Evolutionary conservation across 176 grass and related monocot genomes (phyloP), one percentile per base, ranked within the genome.

Genomic region (Aegilops bicornis): DNA sequence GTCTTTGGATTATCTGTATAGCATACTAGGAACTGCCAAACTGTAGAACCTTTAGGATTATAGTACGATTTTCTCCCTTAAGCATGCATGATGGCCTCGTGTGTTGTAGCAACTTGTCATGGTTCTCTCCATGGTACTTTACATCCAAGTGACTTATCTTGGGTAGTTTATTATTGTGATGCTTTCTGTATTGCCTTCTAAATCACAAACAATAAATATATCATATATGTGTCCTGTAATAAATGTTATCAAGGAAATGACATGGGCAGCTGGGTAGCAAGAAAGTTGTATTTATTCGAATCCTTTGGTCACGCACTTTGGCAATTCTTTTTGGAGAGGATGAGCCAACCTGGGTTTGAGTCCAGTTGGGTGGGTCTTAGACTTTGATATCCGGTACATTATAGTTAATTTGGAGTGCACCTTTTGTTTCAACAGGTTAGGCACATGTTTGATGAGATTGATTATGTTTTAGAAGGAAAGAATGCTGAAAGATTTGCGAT

Each of bases 401-500:
- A 84, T 62, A 84, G 15, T 77, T 79, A 50, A 50, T 31, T 65
- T 3, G 16, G 32, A 63, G 5, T 67, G 64, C 73, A 61, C 76
- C 22, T 89, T 73, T 76, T 48, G n/a, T 71, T 79, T 88, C 20
- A 85, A 88, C 85, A 98, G 91, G 96, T 98, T 59, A 92, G 96
- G 64, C 96, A 98, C 88, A 98, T 98, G 96, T 98, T 98, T 92
- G 92, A 95, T 74, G 96, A 98, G 89, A 94, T 95, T 69, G 96
- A 98, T 91, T 98, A 98, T 81, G 73, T 92, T 67, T 84, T 92
- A 64, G 93, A 95, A 89, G 96, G 82, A 79, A 81, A 91, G 80
- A 95, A 98, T 85, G 91, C 93, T 65, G 96, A 98, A 84, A 95
- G 91, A 88, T 98, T 98, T 88, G 89, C 93, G 23, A 86, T 66